Evolutionary conservation across 2,329 filamentous ascomycete genomes (phyloP).

Genomic region (Epichloe typhina): DNA sequence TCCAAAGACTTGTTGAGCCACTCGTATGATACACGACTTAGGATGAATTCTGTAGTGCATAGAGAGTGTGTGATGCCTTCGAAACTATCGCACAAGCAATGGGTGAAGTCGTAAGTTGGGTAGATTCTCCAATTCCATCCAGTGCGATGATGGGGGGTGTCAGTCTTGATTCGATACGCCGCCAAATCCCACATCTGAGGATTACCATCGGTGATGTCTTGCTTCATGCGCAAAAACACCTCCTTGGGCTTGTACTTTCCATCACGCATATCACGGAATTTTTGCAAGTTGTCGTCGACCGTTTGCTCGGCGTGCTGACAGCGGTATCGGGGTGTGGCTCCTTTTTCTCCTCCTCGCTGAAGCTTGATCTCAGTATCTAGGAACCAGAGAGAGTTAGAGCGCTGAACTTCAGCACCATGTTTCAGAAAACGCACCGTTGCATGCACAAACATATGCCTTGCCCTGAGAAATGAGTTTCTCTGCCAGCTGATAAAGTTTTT

Average conservation of each 20-base stretch:
- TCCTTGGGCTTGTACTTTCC: conserved; percentile 78
- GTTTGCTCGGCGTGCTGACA: conserved; percentile 69
- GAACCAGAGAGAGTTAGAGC: background rate
- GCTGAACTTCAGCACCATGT: background rate
- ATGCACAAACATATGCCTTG: conserved; percentile 71
- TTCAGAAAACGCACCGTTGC: conserved; percentile 45
- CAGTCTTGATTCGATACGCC: conserved; percentile 71
- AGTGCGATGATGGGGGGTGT: conserved; percentile 62
- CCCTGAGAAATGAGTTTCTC: conserved; percentile 64
- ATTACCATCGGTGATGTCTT: conserved; percentile 70
- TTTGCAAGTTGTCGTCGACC: conserved; percentile 60
- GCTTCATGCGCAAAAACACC: conserved; percentile 87
- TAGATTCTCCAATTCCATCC: conserved; percentile 83
- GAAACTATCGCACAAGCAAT: conserved; percentile 84
- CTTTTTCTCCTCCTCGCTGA: conserved; percentile 68
- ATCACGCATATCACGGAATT: conserved; percentile 84
- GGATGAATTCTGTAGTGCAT: conserved; percentile 86
- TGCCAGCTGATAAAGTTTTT: conserved; percentile 68
- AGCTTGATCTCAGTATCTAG: conserved; percentile 65
- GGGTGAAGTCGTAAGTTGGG: conserved; percentile 86
- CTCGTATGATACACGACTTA: conserved; percentile 77
- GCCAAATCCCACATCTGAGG: conserved; percentile 95
- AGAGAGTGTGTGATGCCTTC: conserved; percentile 86
- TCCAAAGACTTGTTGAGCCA: conserved; percentile 72
- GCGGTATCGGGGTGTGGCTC: conserved; percentile 56